Evolutionary conservation across 2,329 filamentous ascomycete species (phyloP), one percentile per base, ranked within the genome.

Genomic region (Podosphaera leucotricha): DNA sequence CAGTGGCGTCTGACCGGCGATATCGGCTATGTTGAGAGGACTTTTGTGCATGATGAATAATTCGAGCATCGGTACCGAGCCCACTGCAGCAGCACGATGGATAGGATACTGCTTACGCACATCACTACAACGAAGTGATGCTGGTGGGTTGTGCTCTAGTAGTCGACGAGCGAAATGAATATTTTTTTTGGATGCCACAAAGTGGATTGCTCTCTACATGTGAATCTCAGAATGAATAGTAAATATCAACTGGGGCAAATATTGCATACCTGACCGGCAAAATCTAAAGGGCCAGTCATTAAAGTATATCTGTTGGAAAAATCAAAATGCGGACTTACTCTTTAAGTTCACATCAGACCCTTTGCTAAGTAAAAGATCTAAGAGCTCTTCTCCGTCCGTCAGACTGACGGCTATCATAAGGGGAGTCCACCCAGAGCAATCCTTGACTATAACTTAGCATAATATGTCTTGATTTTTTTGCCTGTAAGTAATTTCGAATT

Each of bases 71-170:
- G 87, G 85, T n/a, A 80, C 72, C 3, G 80, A 87, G 6, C 92
- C 92, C 2, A 85, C 74, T 2, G 90, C 87, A 0, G 90, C 87
- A 2, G 90, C 90, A 16, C 90, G 75, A 61, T 98, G 92, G 21
- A 98, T 70, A 6, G 92, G 72, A 46, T 94, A 75, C 58, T 94
- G 87, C n/a, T 83, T 82, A 24, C 85, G 72, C 55, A 74, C 80
- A 58, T 98, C 90, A 50, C 82, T 82, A 2, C 86, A 69, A 21
- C 87, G 68, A 1, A 85, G 73, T 3, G 78, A 84, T 11, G 84
- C 87, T 0, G 70, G 63, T 0, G 69, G 67, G 46, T 80, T 79
- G 53, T 75, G 68, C 16, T 71, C 67, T 35, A 98, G 63, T n/a
- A 98, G 71, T 46, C 74, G 75, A 41, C 77, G 77, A 21, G 84